Percentiles rank a stretch among this genome's conserved stretches.
Conservation (phyloP, 345 rosid genomes). For the Syzygium oleosum region DNA sequence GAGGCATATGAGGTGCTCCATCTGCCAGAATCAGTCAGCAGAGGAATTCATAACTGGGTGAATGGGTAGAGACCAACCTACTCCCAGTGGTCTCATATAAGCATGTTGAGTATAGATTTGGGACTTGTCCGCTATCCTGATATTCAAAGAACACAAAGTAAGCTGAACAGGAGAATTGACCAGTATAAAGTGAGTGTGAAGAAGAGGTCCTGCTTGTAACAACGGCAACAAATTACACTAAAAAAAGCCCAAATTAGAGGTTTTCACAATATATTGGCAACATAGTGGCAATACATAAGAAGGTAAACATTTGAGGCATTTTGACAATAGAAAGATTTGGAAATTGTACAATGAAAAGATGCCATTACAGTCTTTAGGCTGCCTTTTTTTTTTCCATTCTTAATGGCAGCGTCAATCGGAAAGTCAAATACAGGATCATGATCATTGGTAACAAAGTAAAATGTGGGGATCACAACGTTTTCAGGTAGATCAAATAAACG, state of each 20-base stretch:
- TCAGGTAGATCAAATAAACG: background rate
- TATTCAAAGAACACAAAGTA: background rate
- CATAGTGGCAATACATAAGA: background rate
- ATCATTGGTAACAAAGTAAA: background rate
- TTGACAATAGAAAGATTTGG: background rate
- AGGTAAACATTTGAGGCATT: background rate
- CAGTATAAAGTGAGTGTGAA: background rate
- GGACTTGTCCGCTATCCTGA: conserved; percentile 96
- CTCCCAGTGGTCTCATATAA: conserved; percentile 99
- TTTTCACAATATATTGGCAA: background rate
- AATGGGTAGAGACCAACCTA: conserved; percentile 44
- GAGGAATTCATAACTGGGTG: background rate
- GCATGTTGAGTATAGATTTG: conserved; percentile 99
- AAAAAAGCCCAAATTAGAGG: background rate
- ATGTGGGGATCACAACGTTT: background rate
- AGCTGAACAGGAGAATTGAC: background rate
- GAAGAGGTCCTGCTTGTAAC: background rate
- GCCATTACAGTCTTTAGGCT: background rate
- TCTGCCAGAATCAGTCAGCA: background rate
- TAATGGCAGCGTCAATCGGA: background rate
- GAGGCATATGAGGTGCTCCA: background rate
- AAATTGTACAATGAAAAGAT: background rate
- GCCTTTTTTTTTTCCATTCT: background rate
- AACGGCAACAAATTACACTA: background rate
- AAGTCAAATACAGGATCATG: background rate